Base-by-base conservation (phyloP, 1,284 basidiomycete species). In the Ustilago sp. region DNA sequence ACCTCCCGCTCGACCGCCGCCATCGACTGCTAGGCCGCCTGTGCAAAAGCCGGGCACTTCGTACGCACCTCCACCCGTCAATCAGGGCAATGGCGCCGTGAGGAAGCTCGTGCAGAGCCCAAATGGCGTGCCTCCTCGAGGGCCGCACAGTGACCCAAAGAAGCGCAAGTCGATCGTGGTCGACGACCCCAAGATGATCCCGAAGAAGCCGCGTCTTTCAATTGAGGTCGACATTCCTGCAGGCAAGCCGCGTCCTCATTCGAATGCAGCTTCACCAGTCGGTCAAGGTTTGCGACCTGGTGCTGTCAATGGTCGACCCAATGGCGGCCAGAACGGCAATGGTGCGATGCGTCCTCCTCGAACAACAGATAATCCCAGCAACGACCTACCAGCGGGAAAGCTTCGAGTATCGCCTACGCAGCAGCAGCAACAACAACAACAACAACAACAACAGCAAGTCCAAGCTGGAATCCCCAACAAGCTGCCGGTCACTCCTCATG, bases 141-240 rank as follows among this genome's bases (percentile, higher is more conserved):
- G 43, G 54, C 60, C 50, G 2, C 47, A 17, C 7, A 48, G 60
- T n/a, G 70, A 63, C 13, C 61, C 60, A 32, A 65, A 65, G 63
- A 74, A 74, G 57, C 72, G 72, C 57, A 74, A 74, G 47, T 52
- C 57, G n/a, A 74, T 74, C 31, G 61, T 73, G 41, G 59, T 69
- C 12, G 55, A 66, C 4, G 72, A 69, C 48, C 66, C 67, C 12
- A 63, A 45, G 38, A 63, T 63, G 39, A 11, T 41, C 36, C 56
- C 63, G 5, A 74, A 74, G 60, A 74, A 68, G 53, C 72, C 70
- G 23, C 70, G 70, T 36, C 38, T 68, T 12, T 66, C 68, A 2
- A 41, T 39, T 3, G 63, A 65, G n/a, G 59, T 51, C 41, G 41
- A 32, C 23, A 50, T 45, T 34, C 41, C 32, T 19, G 57, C n/a